Percentiles rank a stretch among this genome's conserved stretches.
Evolutionary conservation across 805 yeast species (phyloP).

Genomic region (Starmerella floricola): DNA sequence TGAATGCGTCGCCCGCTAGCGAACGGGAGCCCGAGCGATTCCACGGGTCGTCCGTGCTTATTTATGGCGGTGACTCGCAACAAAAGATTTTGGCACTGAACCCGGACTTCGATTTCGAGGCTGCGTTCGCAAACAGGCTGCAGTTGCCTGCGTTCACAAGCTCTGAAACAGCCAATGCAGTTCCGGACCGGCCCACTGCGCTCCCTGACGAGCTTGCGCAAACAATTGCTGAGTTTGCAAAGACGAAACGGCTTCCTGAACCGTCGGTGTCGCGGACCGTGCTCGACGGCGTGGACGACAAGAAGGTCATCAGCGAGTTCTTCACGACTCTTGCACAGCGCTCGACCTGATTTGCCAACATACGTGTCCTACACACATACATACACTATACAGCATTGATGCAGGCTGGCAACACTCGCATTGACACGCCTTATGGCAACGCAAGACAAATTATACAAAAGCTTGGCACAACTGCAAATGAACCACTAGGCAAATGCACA

Average conservation of each 20-base stretch:
- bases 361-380: background rate
- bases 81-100: constrained; percentile 18
- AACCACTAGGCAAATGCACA: too few species aligned
- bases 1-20: background rate
- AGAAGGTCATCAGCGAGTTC: constrained; percentile 14
- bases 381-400: background rate
- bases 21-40: constrained; percentile 1
- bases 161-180: background rate
- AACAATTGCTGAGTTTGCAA: background rate
- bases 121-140: constrained; percentile 1
- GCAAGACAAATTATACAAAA: too few species aligned
- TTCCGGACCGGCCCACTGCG: background rate
- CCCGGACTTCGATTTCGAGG: constrained; percentile 15
- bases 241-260: background rate
- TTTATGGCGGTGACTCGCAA: constrained; percentile 8
- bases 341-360: background rate
- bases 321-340: constrained; percentile 9
- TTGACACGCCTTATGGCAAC: too few species aligned
- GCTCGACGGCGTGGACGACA: constrained; percentile 6
- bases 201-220: constrained; percentile 1
- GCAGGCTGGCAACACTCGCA: too few species aligned
- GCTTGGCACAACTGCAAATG: too few species aligned
- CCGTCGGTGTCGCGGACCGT: background rate
- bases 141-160: background rate
- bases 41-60: constrained; percentile 1